phyloP scores from a whole-genome alignment of 192 early-diverging fungal genomes.

The Mortierella claussenii region DNA sequence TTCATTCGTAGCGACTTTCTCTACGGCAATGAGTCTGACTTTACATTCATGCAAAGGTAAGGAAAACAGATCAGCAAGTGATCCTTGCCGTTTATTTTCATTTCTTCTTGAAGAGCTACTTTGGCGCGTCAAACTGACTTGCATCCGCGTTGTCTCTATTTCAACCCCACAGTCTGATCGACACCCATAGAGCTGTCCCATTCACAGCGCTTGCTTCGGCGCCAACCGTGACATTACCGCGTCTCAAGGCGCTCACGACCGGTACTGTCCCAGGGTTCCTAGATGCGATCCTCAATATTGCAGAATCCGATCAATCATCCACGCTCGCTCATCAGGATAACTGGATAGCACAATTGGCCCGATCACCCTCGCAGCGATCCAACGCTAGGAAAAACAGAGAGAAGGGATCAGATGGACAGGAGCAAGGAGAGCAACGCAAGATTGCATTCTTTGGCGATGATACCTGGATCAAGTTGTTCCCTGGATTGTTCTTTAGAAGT shows the following conservation, averaged over 20 bases:
- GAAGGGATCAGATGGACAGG: neutral
- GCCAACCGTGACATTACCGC: slow-evolving; percentile 84
- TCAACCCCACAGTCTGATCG: slow-evolving; percentile 61
- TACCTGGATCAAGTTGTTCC: slow-evolving; percentile 93
- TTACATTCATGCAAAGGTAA: slow-evolving; percentile 70
- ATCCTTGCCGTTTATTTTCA: neutral
- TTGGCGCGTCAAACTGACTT: slow-evolving; percentile 3
- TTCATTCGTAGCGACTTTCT: slow-evolving; percentile 70
- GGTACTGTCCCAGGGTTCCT: slow-evolving; percentile 82
- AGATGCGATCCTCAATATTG: slow-evolving; percentile 86
- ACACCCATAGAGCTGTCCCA: slow-evolving; percentile 55
- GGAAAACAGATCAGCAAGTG: neutral
- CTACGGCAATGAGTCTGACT: slow-evolving; percentile 70
- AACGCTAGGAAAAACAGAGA: slow-evolving; percentile 7
- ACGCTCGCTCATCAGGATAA: slow-evolving; percentile 74
- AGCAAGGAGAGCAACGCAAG: slow-evolving; percentile 55
- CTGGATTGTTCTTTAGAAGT: slow-evolving; percentile 65
- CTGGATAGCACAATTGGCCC: slow-evolving; percentile 73
- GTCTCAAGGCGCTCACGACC: slow-evolving; percentile 84
- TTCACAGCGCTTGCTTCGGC: slow-evolving; percentile 67
- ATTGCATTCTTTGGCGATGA: slow-evolving; percentile 93
- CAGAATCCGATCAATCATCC: slow-evolving; percentile 74
- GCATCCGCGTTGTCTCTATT: slow-evolving; percentile 34
- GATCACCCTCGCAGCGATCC: slow-evolving; percentile 11
- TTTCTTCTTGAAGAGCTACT: neutral